Evolutionary conservation across 2,329 filamentous ascomycete genomes (phyloP), one percentile per base, ranked within the genome.

Genomic region (Alternaria novae-zelandiae): DNA sequence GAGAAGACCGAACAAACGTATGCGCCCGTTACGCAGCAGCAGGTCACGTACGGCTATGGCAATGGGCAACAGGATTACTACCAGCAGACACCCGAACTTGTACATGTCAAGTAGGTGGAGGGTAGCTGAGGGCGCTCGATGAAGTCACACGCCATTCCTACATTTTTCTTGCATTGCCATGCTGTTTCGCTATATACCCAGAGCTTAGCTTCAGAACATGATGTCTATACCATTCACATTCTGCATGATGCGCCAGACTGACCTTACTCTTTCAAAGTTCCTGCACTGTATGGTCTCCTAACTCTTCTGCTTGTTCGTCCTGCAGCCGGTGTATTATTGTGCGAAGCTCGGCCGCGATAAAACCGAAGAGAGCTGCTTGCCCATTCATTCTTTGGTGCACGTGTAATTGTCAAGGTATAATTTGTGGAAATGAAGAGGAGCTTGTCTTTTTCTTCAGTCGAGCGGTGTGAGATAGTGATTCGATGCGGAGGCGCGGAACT

Each of bases 41-140:
- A 64, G 11, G 28, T 28, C n/a, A 57, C 57, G 12, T 68, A 70
- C 54, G 62, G 23, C n/a, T 60, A 68, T 21, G 44, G 54, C 4
- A 51, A 50, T 30, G 61, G 51, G 6, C 65, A 69, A 54, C 51
- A 58, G 30, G 60, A 68, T 41, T 64, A 73, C 30, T 67, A 70
- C 11, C 66, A 72, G 32, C 64, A 70, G 49, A 47, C 67, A 15
- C 64, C 67, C 3, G 61, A 51, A 23, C 56, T 68, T 26, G 41
- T 21, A 10, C 41, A 36, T 36, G 32, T 36, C 32, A 36, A 36
- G 32, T 36, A 36, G 32, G 32, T 8, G 32, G 32, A 36, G 15
- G 32, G 32, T 36, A 36, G 15, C 15, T 36, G 32, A 36, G 32
- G 32, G 32, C 32, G 32, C 32, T 36, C 15, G 32, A 36, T n/a